A percentile compares a stretch with the other conserved stretches of the same genome.
Evolutionary conservation across 2,329 filamentous ascomycete species (phyloP).

Genomic region (Thermothelomyces thermophilus): DNA sequence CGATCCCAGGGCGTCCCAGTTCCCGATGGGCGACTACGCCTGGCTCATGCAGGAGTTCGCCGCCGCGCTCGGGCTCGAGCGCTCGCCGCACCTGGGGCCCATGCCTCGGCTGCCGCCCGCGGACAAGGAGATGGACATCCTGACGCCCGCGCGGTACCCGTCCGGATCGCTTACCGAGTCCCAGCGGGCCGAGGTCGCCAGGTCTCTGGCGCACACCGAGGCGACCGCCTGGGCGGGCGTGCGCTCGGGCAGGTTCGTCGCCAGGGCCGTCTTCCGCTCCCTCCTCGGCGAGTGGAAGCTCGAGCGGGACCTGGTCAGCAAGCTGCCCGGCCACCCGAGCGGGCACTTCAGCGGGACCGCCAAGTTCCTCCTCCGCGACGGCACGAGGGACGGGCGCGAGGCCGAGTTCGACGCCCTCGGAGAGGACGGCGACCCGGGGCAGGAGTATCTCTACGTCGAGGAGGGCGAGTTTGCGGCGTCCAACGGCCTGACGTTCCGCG

Average conservation of each 20-base stretch:
- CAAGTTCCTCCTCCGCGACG: conserved; percentile 55
- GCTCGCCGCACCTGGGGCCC: conserved; percentile 29
- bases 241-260: conserved; percentile 46
- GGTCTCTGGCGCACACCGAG: conserved; percentile 42
- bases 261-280: conserved; percentile 62
- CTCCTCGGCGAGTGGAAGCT: conserved; percentile 65
- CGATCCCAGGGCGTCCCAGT: conserved; percentile 55
- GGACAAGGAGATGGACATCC: conserved; percentile 42
- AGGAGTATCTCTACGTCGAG: conserved; percentile 64
- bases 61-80: conserved; percentile 48
- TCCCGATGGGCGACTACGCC: conserved; percentile 76
- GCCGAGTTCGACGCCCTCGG: conserved; percentile 24
- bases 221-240: conserved; percentile 37
- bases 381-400: conserved; percentile 47
- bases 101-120: conserved; percentile 37
- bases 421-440: conserved; percentile 31
- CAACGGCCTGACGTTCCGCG: conserved; percentile 50
- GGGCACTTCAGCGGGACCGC: conserved; percentile 60
- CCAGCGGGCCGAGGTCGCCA: conserved; percentile 35
- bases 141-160: conserved; percentile 52
- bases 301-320: conserved; percentile 49
- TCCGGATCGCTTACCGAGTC: conserved; percentile 35
- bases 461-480: conserved; percentile 58
- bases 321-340: conserved; percentile 51
- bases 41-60: conserved; percentile 69